Conservation (phyloP, 345 rosid species). For the Sisymbrium irio region DNA sequence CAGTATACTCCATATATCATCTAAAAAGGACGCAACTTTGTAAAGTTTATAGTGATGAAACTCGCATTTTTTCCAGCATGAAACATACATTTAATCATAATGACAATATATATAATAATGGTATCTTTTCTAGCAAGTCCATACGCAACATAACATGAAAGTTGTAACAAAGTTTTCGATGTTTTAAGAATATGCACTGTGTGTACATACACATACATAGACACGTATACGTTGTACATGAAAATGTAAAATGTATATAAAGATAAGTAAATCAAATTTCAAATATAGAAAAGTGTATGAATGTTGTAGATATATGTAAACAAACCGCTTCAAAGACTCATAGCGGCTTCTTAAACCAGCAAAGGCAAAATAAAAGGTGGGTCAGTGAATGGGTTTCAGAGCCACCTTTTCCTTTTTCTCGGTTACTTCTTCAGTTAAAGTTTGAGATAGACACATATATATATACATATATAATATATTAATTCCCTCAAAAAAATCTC, state of each 20-base stretch:
- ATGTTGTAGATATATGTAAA: conserved; percentile 14
- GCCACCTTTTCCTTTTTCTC: conserved; percentile 38
- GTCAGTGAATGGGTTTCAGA: conserved; percentile 44
- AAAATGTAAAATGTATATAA: not conserved
- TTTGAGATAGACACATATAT: conserved; percentile 14
- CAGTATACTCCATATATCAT: not conserved
- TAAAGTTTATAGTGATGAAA: not conserved
- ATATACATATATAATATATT: not conserved
- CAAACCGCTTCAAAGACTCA: conserved; percentile 28
- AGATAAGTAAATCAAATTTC: not conserved
- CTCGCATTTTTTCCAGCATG: not conserved
- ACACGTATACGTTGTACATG: not conserved
- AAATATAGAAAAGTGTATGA: not conserved
- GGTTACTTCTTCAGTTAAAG: conserved; percentile 40
- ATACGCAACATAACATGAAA: not conserved
- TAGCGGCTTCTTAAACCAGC: conserved; percentile 34
- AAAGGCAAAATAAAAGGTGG: conserved; percentile 35
- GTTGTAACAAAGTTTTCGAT: not conserved
- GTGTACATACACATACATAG: not conserved
- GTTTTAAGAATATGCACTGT: not conserved
- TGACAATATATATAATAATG: no score
- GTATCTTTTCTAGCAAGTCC: not conserved
- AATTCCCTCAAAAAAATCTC: not conserved
- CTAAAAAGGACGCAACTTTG: not conserved
- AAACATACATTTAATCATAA: not conserved